phyloP scores from a whole-genome alignment of 2,329 filamentous ascomycete genomes.

The Scortechinia acanthostroma region DNA sequence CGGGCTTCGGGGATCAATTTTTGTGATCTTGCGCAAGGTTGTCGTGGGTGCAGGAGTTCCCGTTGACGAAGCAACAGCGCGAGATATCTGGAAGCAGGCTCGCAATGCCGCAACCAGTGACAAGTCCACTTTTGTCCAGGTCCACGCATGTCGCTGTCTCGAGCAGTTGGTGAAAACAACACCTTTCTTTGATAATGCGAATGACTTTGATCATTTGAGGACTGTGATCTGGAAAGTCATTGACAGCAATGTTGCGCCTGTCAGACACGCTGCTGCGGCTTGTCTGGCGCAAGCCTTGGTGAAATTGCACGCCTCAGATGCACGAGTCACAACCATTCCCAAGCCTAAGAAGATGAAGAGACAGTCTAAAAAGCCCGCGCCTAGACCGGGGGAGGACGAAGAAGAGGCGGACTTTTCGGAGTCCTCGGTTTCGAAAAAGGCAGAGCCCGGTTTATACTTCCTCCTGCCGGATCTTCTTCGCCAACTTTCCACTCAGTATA shows the following conservation, averaged over 20 bases:
- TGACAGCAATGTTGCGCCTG: slow-evolving; percentile 68
- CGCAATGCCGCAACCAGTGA: slow-evolving; percentile 71
- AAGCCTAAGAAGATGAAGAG: slow-evolving; percentile 61
- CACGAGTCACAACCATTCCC: slow-evolving; percentile 26
- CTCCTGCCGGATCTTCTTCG: slow-evolving; percentile 73
- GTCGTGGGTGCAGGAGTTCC: slow-evolving; percentile 68
- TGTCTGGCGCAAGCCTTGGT: slow-evolving; percentile 78
- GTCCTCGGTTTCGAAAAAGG: slow-evolving; percentile 35
- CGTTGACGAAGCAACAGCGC: slow-evolving; percentile 76
- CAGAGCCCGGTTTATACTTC: slow-evolving; percentile 66
- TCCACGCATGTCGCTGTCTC: slow-evolving; percentile 72
- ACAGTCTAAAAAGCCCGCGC: slow-evolving; percentile 45
- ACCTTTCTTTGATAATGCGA: slow-evolving; percentile 76
- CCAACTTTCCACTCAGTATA: slow-evolving; percentile 74
- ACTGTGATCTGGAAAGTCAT: slow-evolving; percentile 77
- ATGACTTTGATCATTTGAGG: slow-evolving; percentile 85
- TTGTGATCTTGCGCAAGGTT: slow-evolving; percentile 70
- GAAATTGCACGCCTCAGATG: slow-evolving; percentile 63
- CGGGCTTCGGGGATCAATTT: slow-evolving; percentile 73
- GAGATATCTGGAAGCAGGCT: slow-evolving; percentile 88
- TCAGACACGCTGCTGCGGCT: slow-evolving; percentile 79
- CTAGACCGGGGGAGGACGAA: slow-evolving; percentile 49
- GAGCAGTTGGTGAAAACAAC: slow-evolving; percentile 68
- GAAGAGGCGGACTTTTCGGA: slow-evolving; percentile 66
- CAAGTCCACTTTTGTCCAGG: slow-evolving; percentile 75